Evolutionary conservation across 192 early-diverging fungal species (phyloP).

Genomic region (Entomortierella lignicola): DNA sequence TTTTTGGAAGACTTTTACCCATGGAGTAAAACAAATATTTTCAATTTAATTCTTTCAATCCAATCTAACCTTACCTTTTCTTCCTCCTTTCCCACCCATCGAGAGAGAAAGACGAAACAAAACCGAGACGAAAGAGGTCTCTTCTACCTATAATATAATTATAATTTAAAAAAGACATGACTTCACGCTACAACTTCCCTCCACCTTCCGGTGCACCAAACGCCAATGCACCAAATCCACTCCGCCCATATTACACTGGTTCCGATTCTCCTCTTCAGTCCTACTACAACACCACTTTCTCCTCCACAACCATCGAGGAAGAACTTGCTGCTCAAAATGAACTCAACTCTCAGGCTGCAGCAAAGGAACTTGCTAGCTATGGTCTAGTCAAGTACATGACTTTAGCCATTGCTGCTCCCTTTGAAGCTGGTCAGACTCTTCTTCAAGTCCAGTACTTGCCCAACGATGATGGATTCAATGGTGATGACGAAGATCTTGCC

Average conservation of each 20-base stretch:
- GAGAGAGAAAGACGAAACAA: not conserved
- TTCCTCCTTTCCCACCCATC: not conserved
- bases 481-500: constrained; percentile 40
- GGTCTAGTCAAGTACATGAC: constrained; percentile 72
- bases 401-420: constrained; percentile 71
- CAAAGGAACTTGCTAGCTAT: constrained; percentile 72
- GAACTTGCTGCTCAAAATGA: constrained; percentile 43
- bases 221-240: constrained; percentile 34
- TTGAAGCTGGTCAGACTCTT: constrained; percentile 78
- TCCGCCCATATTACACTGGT: constrained; percentile 47
- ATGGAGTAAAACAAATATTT: too few species aligned
- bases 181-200: constrained; percentile 44
- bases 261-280: constrained; percentile 48
- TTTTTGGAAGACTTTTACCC: not conserved
- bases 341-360: constrained; percentile 61
- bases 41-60: not conserved
- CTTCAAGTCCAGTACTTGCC: constrained; percentile 84
- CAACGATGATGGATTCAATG: constrained; percentile 62
- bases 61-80: not conserved
- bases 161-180: constrained; percentile 9
- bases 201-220: constrained; percentile 46
- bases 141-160: too few species aligned
- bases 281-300: constrained; percentile 50
- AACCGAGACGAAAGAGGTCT: not conserved
- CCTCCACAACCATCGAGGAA: constrained; percentile 34